Conservation (phyloP, 768 basidiomycete genomes). For the Russula sp. region DNA sequence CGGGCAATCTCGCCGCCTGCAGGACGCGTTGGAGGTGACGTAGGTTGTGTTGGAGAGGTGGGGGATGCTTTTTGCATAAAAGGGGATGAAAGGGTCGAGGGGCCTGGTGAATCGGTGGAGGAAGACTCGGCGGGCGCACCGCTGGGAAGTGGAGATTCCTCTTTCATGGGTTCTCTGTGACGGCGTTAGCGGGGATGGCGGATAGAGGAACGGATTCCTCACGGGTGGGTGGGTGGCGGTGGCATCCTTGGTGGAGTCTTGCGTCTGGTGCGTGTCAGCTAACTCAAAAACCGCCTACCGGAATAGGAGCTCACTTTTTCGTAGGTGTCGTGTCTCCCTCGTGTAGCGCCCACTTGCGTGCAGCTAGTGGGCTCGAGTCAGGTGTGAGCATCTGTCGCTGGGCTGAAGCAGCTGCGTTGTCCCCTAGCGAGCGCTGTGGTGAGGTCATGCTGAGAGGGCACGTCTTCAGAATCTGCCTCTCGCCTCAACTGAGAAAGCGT, state of each 20-base stretch:
- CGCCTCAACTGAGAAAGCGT: not conserved
- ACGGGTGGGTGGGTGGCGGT: conserved; percentile 4
- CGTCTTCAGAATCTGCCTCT: not conserved
- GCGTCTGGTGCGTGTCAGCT: conserved; percentile 11
- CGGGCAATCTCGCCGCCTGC: conserved; percentile 54
- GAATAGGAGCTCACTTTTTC: conserved; percentile 11
- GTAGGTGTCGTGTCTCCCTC: conserved; percentile 17
- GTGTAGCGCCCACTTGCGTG: conserved; percentile 17
- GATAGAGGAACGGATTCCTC: not conserved
- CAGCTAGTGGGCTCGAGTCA: conserved; percentile 19
- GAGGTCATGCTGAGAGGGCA: conserved; percentile 4
- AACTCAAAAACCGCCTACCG: not conserved
- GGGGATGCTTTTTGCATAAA: conserved; percentile 28
- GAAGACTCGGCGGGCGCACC: conserved; percentile 12
- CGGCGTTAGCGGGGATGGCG: not conserved
- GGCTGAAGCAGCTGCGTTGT: not conserved
- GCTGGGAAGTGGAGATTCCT: conserved; percentile 12
- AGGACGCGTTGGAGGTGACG: conserved; percentile 24
- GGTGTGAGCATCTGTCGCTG: conserved; percentile 21
- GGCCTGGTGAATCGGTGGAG: conserved; percentile 26
- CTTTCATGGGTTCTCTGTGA: conserved; percentile 1
- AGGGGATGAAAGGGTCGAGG: conserved; percentile 30
- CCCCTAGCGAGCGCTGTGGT: conserved; percentile 1
- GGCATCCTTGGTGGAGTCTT: conserved; percentile 11
- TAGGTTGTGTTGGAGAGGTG: conserved; percentile 15